Percentiles rank a stretch among this genome's conserved stretches.
Evolutionary conservation across 257 asterid species (phyloP).

Genomic region (Solanum infundibuliforme): DNA sequence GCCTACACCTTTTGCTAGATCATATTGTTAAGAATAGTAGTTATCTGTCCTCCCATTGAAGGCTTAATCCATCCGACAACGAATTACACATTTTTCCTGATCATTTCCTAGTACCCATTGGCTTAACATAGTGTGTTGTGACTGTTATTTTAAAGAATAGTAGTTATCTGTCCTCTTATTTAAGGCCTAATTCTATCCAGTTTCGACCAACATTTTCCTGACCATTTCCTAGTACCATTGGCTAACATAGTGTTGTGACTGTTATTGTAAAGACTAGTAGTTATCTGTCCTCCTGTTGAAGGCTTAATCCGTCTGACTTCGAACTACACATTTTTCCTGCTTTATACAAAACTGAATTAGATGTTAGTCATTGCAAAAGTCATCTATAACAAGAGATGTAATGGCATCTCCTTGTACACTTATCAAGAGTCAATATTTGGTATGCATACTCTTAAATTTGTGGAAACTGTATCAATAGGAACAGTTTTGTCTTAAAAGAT

Average conservation of each 20-base stretch:
- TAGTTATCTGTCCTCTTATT: neutral
- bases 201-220: neutral
- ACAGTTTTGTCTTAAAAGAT: neutral
- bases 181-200: neutral
- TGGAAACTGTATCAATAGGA: neutral
- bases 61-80: neutral
- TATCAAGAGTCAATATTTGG: neutral
- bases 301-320: neutral
- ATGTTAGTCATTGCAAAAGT: neutral
- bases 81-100: neutral
- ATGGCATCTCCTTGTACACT: neutral
- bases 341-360: neutral
- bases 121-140: neutral
- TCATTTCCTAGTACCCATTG: neutral
- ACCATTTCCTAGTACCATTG: neutral
- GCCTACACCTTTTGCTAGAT: neutral
- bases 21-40: neutral
- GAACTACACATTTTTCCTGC: neutral
- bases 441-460: neutral
- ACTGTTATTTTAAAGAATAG: neutral
- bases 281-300: neutral
- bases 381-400: neutral
- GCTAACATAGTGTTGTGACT: neutral
- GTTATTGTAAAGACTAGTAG: neutral
- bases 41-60: neutral